A percentile compares a stretch with the other conserved stretches of the same genome.
Evolutionary conservation across 352 stramenopile genomes (phyloP).

Genomic region (Pythium sp.): DNA sequence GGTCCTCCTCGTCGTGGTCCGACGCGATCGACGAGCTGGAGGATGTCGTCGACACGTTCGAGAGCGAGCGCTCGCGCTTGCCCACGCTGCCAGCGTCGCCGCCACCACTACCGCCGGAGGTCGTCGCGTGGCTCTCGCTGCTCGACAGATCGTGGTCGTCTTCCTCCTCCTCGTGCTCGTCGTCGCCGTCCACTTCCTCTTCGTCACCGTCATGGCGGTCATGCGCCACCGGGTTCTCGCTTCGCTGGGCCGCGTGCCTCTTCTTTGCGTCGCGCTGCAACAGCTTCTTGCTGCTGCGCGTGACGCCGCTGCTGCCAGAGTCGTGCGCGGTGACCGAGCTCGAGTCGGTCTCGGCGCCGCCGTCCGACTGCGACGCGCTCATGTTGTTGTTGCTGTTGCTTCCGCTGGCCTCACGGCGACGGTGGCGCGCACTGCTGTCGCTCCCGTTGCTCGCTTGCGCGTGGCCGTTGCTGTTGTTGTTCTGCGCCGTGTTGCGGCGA

Average conservation of each 20-base stretch:
- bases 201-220: slow-evolving; percentile 27
- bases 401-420: slow-evolving; percentile 30
- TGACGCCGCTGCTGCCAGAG: slow-evolving; percentile 22
- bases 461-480: slow-evolving; percentile 16
- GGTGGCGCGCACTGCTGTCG: slow-evolving; percentile 32
- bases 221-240: slow-evolving; percentile 12
- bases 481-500: slow-evolving; percentile 34
- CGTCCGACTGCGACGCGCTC: slow-evolving; percentile 49
- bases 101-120: slow-evolving; percentile 3
- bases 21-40: slow-evolving; percentile 50
- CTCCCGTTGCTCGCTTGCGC: slow-evolving; percentile 28
- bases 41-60: slow-evolving; percentile 63
- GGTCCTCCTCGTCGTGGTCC: slow-evolving; percentile 40
- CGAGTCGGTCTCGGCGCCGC: slow-evolving; percentile 55
- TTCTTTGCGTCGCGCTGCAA: slow-evolving; percentile 28
- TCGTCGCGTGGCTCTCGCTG: slow-evolving; percentile 16
- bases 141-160: slow-evolving; percentile 22
- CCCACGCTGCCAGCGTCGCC: neutral
- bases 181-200: slow-evolving; percentile 29
- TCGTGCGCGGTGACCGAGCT: slow-evolving; percentile 31
- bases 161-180: slow-evolving; percentile 20
- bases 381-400: slow-evolving; percentile 18
- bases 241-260: slow-evolving; percentile 3
- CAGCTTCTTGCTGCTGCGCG: slow-evolving; percentile 19
- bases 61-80: slow-evolving; percentile 58